phyloP scores from a whole-genome alignment of 2,329 filamentous ascomycete species.

The Cercospora sp. region DNA sequence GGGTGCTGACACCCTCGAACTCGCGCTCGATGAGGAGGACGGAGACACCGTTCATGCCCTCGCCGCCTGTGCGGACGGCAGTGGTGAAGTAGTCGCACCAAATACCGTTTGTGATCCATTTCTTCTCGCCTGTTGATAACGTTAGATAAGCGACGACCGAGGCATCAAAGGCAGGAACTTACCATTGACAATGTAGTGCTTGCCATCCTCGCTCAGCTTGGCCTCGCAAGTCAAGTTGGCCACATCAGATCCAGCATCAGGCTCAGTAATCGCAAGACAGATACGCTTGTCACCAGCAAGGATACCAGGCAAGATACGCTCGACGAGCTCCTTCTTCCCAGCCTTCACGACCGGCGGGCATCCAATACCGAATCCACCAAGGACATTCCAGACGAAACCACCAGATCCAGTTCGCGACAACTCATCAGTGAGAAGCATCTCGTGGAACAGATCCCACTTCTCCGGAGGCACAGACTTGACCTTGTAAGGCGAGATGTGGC shows the following conservation, averaged over 20 bases:
- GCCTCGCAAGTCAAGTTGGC: slow-evolving; percentile 95
- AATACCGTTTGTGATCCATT: slow-evolving; percentile 25
- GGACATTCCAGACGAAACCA: slow-evolving; percentile 94
- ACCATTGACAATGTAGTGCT: slow-evolving; percentile 94
- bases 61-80: slow-evolving; percentile 77
- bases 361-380: slow-evolving; percentile 95
- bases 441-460: slow-evolving; percentile 98
- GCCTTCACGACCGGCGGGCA: slow-evolving; percentile 90
- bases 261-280: slow-evolving; percentile 95
- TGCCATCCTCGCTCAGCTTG: slow-evolving; percentile 90
- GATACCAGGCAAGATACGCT: slow-evolving; percentile 86
- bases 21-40: slow-evolving; percentile 89
- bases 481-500: slow-evolving; percentile 67
- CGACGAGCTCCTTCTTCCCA: slow-evolving; percentile 77
- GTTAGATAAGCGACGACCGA: background rate
- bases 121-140: slow-evolving; percentile 20
- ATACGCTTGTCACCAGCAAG: slow-evolving; percentile 93
- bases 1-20: slow-evolving; percentile 80
- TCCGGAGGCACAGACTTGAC: slow-evolving; percentile 79
- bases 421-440: slow-evolving; percentile 93
- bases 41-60: slow-evolving; percentile 88
- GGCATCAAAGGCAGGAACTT: slow-evolving; percentile 47
- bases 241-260: slow-evolving; percentile 88
- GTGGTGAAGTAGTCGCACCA: slow-evolving; percentile 98
- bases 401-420: slow-evolving; percentile 84